These are phyloP conservation scores for Protomyces macrosporus DNA, from an alignment of 1,139 yeast species.

Conservation along the genomic window DNA sequence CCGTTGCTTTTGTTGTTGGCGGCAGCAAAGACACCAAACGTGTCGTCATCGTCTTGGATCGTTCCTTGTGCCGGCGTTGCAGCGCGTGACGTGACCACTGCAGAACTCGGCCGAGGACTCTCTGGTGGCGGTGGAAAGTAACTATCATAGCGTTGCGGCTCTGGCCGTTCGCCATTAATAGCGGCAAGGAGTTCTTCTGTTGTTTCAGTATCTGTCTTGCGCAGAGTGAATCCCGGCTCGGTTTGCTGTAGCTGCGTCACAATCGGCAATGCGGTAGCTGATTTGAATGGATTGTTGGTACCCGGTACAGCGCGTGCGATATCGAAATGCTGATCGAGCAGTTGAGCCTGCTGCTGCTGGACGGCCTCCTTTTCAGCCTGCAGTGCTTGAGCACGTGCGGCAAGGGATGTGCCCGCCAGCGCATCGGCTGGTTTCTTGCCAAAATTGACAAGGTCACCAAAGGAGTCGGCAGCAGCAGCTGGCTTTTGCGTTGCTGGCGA, in stretches of 20 bases:
- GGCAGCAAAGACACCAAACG: neutral
- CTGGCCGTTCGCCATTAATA: conserved; percentile 17
- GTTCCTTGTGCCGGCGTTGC: neutral
- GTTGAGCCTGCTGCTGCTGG: neutral
- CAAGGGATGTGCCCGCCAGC: conserved; percentile 4
- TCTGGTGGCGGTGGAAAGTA: conserved; percentile 10
- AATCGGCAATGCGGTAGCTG: neutral
- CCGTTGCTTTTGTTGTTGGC: neutral
- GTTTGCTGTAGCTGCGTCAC: neutral
- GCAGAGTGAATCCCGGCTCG: neutral
- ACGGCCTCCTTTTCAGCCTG: conserved; percentile 2
- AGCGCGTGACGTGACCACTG: neutral
- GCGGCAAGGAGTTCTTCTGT: conserved; percentile 19
- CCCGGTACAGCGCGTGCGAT: neutral
- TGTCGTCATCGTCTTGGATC: neutral
- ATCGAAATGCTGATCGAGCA: neutral
- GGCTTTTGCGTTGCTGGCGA: neutral
- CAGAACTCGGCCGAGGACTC: neutral
- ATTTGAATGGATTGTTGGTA: neutral
- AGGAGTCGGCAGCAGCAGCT: neutral
- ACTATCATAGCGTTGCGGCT: neutral
- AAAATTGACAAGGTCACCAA: conserved; percentile 16
- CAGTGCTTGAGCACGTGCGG: neutral
- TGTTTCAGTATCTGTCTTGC: conserved; percentile 14
- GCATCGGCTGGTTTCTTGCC: neutral